Conservation (phyloP, 2,329 filamentous ascomycete species). For the Pochonia chlamydosporia region DNA sequence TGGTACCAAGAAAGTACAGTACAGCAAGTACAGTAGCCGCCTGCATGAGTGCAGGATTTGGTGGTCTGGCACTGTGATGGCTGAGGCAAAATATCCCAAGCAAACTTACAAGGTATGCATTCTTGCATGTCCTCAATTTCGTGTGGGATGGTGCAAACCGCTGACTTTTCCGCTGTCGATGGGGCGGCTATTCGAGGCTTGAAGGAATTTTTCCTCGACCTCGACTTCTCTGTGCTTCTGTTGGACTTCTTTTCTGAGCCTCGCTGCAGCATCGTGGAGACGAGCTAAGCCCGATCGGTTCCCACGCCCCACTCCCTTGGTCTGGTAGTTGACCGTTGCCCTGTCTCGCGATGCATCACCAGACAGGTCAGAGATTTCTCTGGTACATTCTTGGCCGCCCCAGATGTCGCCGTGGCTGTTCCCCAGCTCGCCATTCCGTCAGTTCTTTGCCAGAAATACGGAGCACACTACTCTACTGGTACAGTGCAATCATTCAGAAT, state of each 20-base stretch:
- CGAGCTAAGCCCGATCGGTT: constrained; percentile 9
- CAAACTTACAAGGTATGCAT: no score
- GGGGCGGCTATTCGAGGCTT: constrained; percentile 30
- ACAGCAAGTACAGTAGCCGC: no score
- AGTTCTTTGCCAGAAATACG: background rate
- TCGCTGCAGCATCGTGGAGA: constrained; percentile 5
- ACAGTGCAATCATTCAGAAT: no score
- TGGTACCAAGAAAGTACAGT: no score
- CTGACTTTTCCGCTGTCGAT: constrained; percentile 8
- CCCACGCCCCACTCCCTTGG: constrained; percentile 5
- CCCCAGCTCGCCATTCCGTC: background rate
- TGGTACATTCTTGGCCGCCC: constrained; percentile 2
- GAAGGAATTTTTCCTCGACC: constrained; percentile 11
- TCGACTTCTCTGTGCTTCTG: constrained; percentile 9
- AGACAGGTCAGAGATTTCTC: constrained; percentile 16
- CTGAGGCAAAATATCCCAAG: no score
- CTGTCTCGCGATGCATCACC: constrained; percentile 13
- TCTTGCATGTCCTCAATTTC: no score
- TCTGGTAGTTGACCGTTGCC: constrained; percentile 7
- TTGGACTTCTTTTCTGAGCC: constrained; percentile 6
- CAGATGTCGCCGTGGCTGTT: constrained; percentile 1
- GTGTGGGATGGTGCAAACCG: no score
- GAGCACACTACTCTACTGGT: no score
- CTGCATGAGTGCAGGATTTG: no score
- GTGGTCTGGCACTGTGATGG: no score